Base-by-base conservation (phyloP, 2,329 filamentous ascomycete species). In the Magnaporthiopsis poae region DNA sequence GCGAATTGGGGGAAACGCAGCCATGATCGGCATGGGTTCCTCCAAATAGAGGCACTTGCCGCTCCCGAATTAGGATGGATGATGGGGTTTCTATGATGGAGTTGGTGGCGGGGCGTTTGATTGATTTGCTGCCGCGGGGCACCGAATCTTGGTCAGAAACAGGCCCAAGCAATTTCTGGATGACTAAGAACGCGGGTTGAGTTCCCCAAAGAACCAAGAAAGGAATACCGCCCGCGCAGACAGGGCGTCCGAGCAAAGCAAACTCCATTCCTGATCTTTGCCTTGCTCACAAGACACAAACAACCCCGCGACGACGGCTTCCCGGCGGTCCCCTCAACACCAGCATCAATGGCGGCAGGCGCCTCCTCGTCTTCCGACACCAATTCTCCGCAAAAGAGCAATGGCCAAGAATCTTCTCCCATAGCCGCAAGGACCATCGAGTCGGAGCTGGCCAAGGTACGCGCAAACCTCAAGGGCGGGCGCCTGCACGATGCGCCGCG, bases 381-480 rank as follows among this genome's bases (percentile, higher is more conserved):
- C 46, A n/a, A 56, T 8, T 56, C 46, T 31, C 62, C 52, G 11
- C 62, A 31, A 56, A 27, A 29, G 62, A 56, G 36, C 35, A 56
- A 56, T 39, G 62, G 35, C 62, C 46, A 25, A 18, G 62, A 56
- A 15, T 15, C 39, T 56, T n/a, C 62, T 56, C 36, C 36, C 13
- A 31, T 46, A 12, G 36, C 62, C 36, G 8, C 46, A n/a, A 56
- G 21, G 46, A 8, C 46, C 5, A 56, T 56, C 7, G 62, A 64
- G 62, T 64, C 62, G 39, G 62, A 64, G n/a, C 62, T 64, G 52
- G 39, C 39, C 62, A 64, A 64, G 62, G 62, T 64, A 21, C 62
- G 62, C 27, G n/a, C 46, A 56, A 46, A 5, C 39, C 9, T 4
- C n/a, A n/a, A n/a, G n/a, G n/a, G 21, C 0, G 21, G 36, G 36